Evolutionary conservation across 2,329 filamentous ascomycete species (phyloP), one percentile per base, ranked within the genome.

Genomic region (Meredithiella fracta): DNA sequence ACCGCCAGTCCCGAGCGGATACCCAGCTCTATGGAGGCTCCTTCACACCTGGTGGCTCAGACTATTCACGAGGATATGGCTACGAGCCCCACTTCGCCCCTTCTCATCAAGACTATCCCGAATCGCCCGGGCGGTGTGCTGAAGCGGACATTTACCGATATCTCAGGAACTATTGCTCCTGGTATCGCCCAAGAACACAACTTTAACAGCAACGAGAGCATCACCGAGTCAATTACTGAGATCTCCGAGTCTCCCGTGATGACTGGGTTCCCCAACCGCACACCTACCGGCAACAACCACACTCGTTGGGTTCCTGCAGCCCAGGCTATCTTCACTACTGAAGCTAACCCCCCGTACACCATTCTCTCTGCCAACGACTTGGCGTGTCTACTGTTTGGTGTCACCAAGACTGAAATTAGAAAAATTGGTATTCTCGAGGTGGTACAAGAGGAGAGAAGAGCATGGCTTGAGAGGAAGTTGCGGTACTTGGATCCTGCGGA

Each of bases 291-390:
- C 8, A 77, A 85, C 7, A 90, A 96, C 68, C 85, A 87, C 58
- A 92, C 86, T 63, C 81, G 92, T 67, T 95, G 89, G 82, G 83
- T 86, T 14, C 89, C 89, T 6, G 86, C 88, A 44, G 86, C 91
- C 3, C 92, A 98, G 67, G 92, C 92, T 54, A 96, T 98, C 57
- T 98, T 98, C 66, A 94, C 91, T 6, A 98, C 92, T n/a, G 87
- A 94, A 67, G 78, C 86, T 14, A 82, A 85, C 60, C 79, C 87
- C 7, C 92, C 91, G 2, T 98, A 89, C 86, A 98, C 91, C 1
- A 96, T 98, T 59, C 78, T 96, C 54, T 87, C 92, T 2, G 92
- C 92, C 52, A 98, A 98, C 65, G 92, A 98, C 66, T 74, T 98
- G 51, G 92, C 92, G 17, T 98, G 92, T 68, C 74, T 98, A 47